A percentile compares a stretch with the other conserved stretches of the same genome.
Conservation (phyloP, 805 yeast genomes). For the Candida jianshihensis region DNA sequence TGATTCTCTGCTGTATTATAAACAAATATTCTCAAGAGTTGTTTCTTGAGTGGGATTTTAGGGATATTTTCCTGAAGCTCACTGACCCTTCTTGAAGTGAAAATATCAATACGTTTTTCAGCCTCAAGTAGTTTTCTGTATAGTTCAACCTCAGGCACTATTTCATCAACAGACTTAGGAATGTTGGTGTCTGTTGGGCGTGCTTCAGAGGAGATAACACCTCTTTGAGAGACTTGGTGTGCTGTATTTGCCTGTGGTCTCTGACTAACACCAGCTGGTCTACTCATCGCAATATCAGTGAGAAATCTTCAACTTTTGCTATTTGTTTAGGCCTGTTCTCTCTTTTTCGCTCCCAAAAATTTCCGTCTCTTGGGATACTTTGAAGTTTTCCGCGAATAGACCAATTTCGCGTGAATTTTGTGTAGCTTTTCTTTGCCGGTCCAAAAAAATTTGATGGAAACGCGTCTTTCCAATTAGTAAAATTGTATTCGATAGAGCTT, state of each 20-base stretch:
- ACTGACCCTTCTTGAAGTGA: slow-evolving; percentile 73
- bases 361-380: no score
- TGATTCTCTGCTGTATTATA: slow-evolving; percentile 82
- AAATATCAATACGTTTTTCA: slow-evolving; percentile 76
- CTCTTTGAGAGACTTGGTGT: slow-evolving; percentile 16
- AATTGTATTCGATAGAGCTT: no score
- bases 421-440: no score
- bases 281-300: background rate
- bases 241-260: background rate
- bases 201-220: slow-evolving; percentile 15
- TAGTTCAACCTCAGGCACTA: slow-evolving; percentile 64
- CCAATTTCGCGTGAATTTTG: background rate
- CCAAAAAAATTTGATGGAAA: background rate
- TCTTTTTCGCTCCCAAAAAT: no score
- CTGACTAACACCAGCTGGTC: background rate
- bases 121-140: slow-evolving; percentile 70
- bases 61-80: slow-evolving; percentile 72
- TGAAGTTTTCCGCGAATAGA: background rate
- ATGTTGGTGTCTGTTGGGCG: slow-evolving; percentile 50
- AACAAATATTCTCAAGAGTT: slow-evolving; percentile 68
- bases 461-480: no score
- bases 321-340: background rate
- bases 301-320: background rate
- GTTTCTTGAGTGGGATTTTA: slow-evolving; percentile 38
- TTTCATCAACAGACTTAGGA: slow-evolving; percentile 35